phyloP scores from a whole-genome alignment of 2,329 filamentous ascomycete species.

The Aspergillus arachidicola region DNA sequence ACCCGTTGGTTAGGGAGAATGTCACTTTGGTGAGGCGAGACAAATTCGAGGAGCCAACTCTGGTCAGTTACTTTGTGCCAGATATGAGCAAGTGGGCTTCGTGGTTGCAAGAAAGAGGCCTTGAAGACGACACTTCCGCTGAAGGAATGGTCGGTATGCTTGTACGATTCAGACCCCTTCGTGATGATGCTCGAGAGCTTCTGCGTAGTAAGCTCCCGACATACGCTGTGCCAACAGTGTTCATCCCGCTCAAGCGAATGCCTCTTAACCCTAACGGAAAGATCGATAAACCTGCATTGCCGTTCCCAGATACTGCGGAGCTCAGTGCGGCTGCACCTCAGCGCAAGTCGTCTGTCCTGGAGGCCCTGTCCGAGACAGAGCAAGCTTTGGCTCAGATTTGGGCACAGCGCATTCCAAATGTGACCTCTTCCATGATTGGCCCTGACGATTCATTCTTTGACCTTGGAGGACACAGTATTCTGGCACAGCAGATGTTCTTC shows the following conservation, averaged over 20 bases:
- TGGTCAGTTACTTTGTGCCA: conserved; percentile 90
- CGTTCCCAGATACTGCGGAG: conserved; percentile 76
- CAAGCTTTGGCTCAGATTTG: conserved; percentile 70
- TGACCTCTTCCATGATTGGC: conserved; percentile 69
- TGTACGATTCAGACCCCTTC: conserved; percentile 63
- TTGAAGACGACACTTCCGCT: conserved; percentile 54
- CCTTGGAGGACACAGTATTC: conserved; percentile 75
- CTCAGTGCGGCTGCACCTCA: conserved; percentile 59
- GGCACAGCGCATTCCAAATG: conserved; percentile 68
- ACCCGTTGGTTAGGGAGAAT: conserved; percentile 78
- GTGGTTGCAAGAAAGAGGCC: conserved; percentile 62
- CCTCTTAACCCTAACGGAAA: conserved; percentile 87
- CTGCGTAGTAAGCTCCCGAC: conserved; percentile 71
- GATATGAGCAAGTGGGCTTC: conserved; percentile 73
- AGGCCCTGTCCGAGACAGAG: conserved; percentile 60
- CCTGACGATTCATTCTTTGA: conserved; percentile 73
- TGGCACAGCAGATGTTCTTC: conserved; percentile 80
- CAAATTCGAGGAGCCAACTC: conserved; percentile 78
- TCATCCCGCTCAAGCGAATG: conserved; percentile 71
- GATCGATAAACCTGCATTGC: conserved; percentile 75
- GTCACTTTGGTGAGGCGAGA: conserved; percentile 83
- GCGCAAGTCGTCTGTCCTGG: conserved; percentile 52
- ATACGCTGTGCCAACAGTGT: conserved; percentile 75
- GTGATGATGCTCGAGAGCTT: conserved; percentile 65
- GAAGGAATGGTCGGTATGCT: conserved; percentile 59